Evolutionary conservation across 768 basidiomycete species (phyloP), one percentile per base, ranked within the genome.

Genomic region (Calocera viscosa): DNA sequence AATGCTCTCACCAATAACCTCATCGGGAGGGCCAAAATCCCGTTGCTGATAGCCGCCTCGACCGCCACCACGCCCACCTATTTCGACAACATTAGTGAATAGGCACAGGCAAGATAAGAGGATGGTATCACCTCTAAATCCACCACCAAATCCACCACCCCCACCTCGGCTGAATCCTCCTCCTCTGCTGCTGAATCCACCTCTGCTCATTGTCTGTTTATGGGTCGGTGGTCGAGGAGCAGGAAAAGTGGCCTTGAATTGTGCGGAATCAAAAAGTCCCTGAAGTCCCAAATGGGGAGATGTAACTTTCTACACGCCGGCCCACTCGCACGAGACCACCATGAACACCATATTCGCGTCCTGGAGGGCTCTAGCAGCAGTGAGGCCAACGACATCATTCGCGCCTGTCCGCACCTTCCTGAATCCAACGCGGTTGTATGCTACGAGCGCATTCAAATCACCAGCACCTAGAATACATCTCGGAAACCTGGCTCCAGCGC

Each of bases 1-100:
- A 8, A 28, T 19, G n/a, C 38, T 74, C 80, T 64, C 70, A 87
- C 90, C 90, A 43, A 91, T 75, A 22, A 92, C 89, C 64, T 82
- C 82, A 49, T 90, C 89, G 60, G 91, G 91, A 73, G 91, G 91
- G 11, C 91, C 90, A 19, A 78, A 67, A 72, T 91, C 89, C 49
- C 88, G 81, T 68, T 86, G 87, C 69, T 84, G 81, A 70, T 84
- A 87, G 49, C 87, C 87, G 41, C 88, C 86, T 11, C 89, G 80
- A n/a, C 84, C 83, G 8, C 81, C 82, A 30, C 87, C 86, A 32
- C 87, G 81, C 65, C 79, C 85, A 80, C 65, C 64, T 34, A 24
- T 10, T 5, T 38, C 33, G 49, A 38, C 11, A 22, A 19, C 34
- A 39, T 34, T 3, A 28, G 39, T 66, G 32, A 66, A 47, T 26